Base-by-base conservation (phyloP, 352 stramenopile genomes). In the Halophytophthora batemanensis region DNA sequence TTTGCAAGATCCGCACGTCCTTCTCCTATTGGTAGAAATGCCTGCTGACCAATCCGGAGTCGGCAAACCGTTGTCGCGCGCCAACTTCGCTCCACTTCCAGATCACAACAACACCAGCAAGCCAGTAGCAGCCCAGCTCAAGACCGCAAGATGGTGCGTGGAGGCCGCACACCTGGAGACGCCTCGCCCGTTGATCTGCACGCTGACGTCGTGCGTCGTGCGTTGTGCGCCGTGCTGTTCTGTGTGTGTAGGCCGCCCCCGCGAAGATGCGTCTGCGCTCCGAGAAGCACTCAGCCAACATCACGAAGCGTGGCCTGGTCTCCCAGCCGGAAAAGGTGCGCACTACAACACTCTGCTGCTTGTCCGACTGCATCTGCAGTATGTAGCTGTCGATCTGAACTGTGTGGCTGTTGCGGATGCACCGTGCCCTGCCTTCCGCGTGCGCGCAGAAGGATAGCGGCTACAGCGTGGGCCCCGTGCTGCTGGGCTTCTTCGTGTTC, bases 401-500 rank as follows among this genome's bases (percentile, higher is more conserved):
- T 3, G 4, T 18, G 41, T 43, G 31, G 23, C 23, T 36, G 15
- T 51, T 31, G 25, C 8, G 25, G 8, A 10, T 8, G 25, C n/a
- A n/a, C n/a, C n/a, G n/a, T n/a, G n/a, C n/a, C n/a, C n/a, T 40
- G 22, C 7, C 11, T 39, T 12, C 12, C 49, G 7, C 15, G 29
- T 45, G 22, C 13, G n/a, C 56, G 44, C 56, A 87, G 72, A 71
- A 90, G 50, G 70, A 87, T 39, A 79, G 64, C 36, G 69, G 77
- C n/a, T 93, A 87, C 63, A 71, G 73, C 22, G 45, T 95, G 17
- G 86, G 86, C 17, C 86, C 86, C 31, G 47, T 90, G 38, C 72
- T 95, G 3, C 49, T 95, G 44, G 86, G 77, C 31, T 93, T 95
- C 66, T 90, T 95, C 56, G 62, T 94, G 37, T 95, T 95, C 36